Base-by-base conservation (phyloP, 2,329 filamentous ascomycete genomes). In the Colletotrichum lindemuthianum region DNA sequence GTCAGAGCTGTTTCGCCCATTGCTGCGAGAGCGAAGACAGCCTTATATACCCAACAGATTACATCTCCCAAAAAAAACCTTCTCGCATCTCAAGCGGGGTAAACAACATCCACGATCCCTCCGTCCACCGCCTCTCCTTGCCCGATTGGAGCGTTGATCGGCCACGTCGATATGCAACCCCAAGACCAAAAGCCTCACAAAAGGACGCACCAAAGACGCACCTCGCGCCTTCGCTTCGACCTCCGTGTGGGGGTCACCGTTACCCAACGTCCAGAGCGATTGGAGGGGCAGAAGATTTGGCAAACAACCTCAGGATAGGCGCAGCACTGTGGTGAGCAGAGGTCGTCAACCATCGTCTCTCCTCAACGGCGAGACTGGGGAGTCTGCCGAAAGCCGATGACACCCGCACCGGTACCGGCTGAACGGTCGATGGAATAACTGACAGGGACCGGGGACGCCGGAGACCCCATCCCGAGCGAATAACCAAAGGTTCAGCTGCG, bases 21-120 rank as follows among this genome's bases (percentile, higher is more conserved):
- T n/a, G n/a, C n/a, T n/a, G n/a, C 24, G 24, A 24, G 24, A 24
- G 24, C 24, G 5, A 24, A 24, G 24, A 24, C 24, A 24, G 24
- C 24, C 0, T 65, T 65, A 65, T n/a, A 63, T 65, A 65, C 43
- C 32, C 47, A 6, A 13, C 51, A 32, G 63, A 65, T 63, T 43
- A 57, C 40, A 32, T 13, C 16, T 24, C 44, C 37, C 3, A 3
- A 9, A 11, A 15, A 34, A 57, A 63, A 63, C 58, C 36, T 49
- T 63, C 7, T 10, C 37, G 13, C 57, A 63, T 63, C 58, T 54
- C 41, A 39, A 63, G 63, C 63, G 63, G 63, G 63, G 63, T 65
- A 65, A 33, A 40, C 24, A 24, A n/a, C n/a, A 61, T 11, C 52
- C 51, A 57, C 49, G 45, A 61, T 57, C 5, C 24, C 51, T 43